These are phyloP conservation scores for Clonostachys rhizophaga DNA, from an alignment of 2,329 filamentous ascomycete genomes.

Conservation along the genomic window DNA sequence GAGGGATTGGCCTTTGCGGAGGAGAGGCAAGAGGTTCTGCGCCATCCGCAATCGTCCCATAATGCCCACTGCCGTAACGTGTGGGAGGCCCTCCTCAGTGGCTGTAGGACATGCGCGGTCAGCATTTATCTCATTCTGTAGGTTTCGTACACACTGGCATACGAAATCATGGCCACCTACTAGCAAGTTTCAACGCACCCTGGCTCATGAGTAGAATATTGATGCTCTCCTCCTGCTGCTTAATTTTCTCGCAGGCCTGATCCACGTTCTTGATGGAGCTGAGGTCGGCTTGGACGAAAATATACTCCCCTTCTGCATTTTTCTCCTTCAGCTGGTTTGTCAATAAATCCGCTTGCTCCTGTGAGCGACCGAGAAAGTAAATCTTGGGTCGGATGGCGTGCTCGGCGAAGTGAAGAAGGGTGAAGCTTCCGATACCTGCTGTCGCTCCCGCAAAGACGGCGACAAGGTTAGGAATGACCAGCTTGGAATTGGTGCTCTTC, in stretches of 20 bases:
- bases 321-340: constrained; percentile 30
- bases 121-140: neutral
- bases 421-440: constrained; percentile 45
- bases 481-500: too few species aligned
- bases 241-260: constrained; percentile 37
- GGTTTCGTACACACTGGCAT: too few species aligned
- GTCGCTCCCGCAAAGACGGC: constrained; percentile 50
- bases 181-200: constrained; percentile 21
- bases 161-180: constrained; percentile 2
- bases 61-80: constrained; percentile 44
- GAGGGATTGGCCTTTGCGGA: constrained; percentile 19
- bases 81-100: constrained; percentile 51
- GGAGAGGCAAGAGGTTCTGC: constrained; percentile 49
- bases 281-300: constrained; percentile 44
- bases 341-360: constrained; percentile 26
- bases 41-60: constrained; percentile 56
- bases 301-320: constrained; percentile 36
- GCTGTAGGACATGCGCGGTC: constrained; percentile 25
- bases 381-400: constrained; percentile 32
- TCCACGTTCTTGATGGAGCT: constrained; percentile 46
- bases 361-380: constrained; percentile 45
- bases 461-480: constrained; percentile 16
- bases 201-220: constrained; percentile 41
- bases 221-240: constrained; percentile 31
- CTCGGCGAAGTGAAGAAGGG: constrained; percentile 38